Evolutionary conservation across 192 early-diverging fungal species (phyloP), one percentile per base, ranked within the genome.

Genomic region (Globomyces pollinis-pini): DNA sequence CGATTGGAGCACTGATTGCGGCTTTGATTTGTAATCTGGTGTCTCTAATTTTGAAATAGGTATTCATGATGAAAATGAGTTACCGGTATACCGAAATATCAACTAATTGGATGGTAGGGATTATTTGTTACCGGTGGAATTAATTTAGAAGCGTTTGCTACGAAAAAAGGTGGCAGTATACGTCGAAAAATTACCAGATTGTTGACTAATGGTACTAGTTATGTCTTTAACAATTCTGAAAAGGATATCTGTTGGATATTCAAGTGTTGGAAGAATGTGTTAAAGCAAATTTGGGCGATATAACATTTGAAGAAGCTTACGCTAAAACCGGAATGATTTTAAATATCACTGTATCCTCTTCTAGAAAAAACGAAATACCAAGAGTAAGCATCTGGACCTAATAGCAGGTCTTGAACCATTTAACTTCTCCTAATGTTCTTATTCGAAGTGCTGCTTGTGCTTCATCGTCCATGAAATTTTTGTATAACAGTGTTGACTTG

Each of bases 301-400:
- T 66, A 11, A 70, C 63, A 5, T 61, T 61, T 61, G 62, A 86
- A 78, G 85, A 90, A 65, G 88, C 88, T 16, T 90, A 77, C 60
- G 61, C 62, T 16, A 66, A 62, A 57, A 86, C 84, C 12, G 79
- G 82, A 47, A 70, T 87, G 3, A 73, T 88, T 6, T 64, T 90
- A n/a, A 90, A 90, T 59, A 90, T 90, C 38, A 85, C 79, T 15
- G 87, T 90, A 15, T 72, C 81, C 20, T 88, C 88, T 0, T 73
- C 76, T 8, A 68, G 85, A 32, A 88, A 79, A 62, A 79, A 84
- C 26, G 86, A 88, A 62, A 84, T 86, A 7, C 88, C 88, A 30
- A 47, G 44, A 26, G 44, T 47, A 2, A 26, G n/a, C n/a, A n/a
- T n/a, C n/a, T n/a, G n/a, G n/a, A n/a, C n/a, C n/a, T n/a, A n/a